Percentiles rank a stretch among this genome's conserved stretches.
phyloP scores from a whole-genome alignment of 2,329 filamentous ascomycete species.

The Verticillium isaacii region DNA sequence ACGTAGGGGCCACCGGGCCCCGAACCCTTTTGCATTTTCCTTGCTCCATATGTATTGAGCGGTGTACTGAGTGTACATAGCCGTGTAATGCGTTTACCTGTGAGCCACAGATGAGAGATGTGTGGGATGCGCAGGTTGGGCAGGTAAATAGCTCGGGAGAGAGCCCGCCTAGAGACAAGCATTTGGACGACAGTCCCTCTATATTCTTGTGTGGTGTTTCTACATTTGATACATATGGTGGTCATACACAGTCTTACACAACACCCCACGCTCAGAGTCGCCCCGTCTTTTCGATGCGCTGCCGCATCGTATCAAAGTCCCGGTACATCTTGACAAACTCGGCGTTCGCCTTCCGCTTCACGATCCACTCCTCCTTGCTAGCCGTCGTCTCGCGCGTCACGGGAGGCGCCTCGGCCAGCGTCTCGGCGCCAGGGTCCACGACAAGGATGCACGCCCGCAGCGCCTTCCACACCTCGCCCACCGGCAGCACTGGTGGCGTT shows the following conservation, averaged over 20 bases:
- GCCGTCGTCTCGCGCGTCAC: neutral
- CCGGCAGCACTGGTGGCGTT: conserved; percentile 38
- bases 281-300: neutral
- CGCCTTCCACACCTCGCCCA: conserved; percentile 37
- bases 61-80: too few species aligned
- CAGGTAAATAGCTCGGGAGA: too few species aligned
- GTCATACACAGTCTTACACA: neutral
- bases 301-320: conserved; percentile 10
- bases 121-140: too few species aligned
- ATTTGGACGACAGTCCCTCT: neutral
- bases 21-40: too few species aligned
- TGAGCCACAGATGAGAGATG: too few species aligned
- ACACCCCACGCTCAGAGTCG: neutral
- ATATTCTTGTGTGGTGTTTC: neutral
- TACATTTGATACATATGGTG: neutral
- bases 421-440: conserved; percentile 46
- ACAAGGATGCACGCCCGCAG: conserved; percentile 51
- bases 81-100: too few species aligned
- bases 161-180: too few species aligned
- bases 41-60: too few species aligned
- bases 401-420: conserved; percentile 15
- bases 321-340: conserved; percentile 24
- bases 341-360: conserved; percentile 9
- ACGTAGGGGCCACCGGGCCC: too few species aligned
- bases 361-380: neutral